Conservation (phyloP, 2,329 filamentous ascomycete genomes). For the Colletotrichum trifolii region DNA sequence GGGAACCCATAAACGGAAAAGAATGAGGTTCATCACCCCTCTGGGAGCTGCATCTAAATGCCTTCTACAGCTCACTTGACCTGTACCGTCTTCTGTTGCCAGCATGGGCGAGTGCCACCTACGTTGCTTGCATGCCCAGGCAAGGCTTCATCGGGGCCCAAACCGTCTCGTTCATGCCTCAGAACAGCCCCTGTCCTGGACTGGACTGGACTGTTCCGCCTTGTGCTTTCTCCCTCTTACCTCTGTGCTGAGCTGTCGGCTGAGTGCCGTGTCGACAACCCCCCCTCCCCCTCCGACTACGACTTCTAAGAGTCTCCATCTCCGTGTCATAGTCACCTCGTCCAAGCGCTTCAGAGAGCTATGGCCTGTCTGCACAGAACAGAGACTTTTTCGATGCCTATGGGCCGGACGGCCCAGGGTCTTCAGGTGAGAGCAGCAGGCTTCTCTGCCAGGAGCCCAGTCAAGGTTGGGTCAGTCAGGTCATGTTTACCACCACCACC, state of each 20-base stretch:
- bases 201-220: constrained; percentile 2
- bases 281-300: not conserved
- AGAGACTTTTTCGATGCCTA: constrained; percentile 31
- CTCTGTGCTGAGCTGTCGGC: constrained; percentile 23
- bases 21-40: constrained; percentile 4
- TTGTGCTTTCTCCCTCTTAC: not conserved
- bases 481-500: constrained; percentile 39
- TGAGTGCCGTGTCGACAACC: constrained; percentile 14
- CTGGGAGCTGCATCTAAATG: constrained; percentile 10
- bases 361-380: constrained; percentile 10
- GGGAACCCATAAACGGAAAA: constrained; percentile 12
- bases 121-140: constrained; percentile 30
- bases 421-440: constrained; percentile 15
- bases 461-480: constrained; percentile 10
- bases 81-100: constrained; percentile 17
- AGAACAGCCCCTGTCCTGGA: constrained; percentile 5
- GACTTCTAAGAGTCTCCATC: not conserved
- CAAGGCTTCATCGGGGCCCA: constrained; percentile 28
- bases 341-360: constrained; percentile 33
- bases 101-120: constrained; percentile 20
- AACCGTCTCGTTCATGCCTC: constrained; percentile 28
- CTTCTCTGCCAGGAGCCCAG: not conserved
- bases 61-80: not conserved
- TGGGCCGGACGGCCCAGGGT: constrained; percentile 29
- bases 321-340: constrained; percentile 21